phyloP scores from a whole-genome alignment of 257 asterid genomes.

The Solanum tarijense region DNA sequence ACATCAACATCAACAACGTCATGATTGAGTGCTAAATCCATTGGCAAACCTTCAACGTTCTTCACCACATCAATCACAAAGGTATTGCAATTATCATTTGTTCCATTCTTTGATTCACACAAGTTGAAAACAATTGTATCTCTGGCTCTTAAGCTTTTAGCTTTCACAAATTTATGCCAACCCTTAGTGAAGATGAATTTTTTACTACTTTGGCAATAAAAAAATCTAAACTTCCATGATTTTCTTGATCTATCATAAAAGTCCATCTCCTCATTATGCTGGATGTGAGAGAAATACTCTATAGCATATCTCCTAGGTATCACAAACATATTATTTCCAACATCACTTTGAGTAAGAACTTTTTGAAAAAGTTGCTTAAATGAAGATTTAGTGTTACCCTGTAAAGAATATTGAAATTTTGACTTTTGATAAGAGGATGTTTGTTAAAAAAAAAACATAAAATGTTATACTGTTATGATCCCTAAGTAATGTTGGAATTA shows the following conservation, averaged over 20 bases:
- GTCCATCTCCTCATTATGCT: conserved; percentile 23
- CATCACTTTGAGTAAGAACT: no score
- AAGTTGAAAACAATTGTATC: conserved; percentile 46
- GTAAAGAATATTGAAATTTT: no score
- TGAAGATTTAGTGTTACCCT: no score
- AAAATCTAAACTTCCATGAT: conserved; percentile 54
- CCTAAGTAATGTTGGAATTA: no score
- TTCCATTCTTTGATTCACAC: conserved; percentile 21
- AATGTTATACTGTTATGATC: no score
- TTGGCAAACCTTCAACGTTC: not conserved
- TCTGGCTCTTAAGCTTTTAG: conserved; percentile 29
- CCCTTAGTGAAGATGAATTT: conserved; percentile 71
- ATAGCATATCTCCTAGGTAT: no score
- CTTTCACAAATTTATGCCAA: conserved; percentile 56
- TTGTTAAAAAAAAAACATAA: no score
- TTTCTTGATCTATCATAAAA: conserved; percentile 36
- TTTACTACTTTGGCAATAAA: conserved; percentile 76
- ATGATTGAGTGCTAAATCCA: not conserved
- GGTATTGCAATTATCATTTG: conserved; percentile 7
- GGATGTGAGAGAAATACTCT: no score
- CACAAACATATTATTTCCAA: no score
- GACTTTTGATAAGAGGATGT: no score
- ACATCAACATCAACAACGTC: not conserved
- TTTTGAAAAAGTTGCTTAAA: no score
- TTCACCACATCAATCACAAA: conserved; percentile 34